Evolutionary conservation across 1,284 basidiomycete species (phyloP), one percentile per base, ranked within the genome.

Genomic region (Marasmius tenuissimus): DNA sequence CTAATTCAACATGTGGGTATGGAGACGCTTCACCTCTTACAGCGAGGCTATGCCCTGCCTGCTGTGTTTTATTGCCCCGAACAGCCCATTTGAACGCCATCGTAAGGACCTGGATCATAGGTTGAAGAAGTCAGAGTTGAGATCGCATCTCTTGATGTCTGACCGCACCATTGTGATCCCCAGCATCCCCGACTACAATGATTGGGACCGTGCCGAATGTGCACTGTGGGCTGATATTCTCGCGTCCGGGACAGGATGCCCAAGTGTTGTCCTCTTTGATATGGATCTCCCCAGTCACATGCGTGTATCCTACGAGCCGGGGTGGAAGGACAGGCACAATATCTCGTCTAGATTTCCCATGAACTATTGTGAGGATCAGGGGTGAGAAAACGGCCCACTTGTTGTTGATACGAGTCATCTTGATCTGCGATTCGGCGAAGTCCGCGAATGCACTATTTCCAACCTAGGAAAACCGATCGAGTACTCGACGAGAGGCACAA

Each of bases 361-460:
- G 3, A n/a, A 22, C 22, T 50, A 64, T 57, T 57, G 39, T 56
- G n/a, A 48, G 65, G 35, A 65, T 20, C 62, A 66, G 61, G 58
- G 69, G 35, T 48, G 9, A 69, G 20, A 33, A 50, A 10, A 9
- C 3, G 11, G 67, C 73, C 6, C 63, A 77, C 73, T 77, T 69
- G 68, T 87, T 84, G 63, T 80, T 86, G 51, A 87, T 74, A 51
- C 79, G 85, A 14, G 78, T 78, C 47, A 84, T 58, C 9, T 70
- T 58, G 10, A 76, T 55, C 42, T 81, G 71, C 8, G 70, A 69
- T 67, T 89, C 86, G 20, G 89, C 78, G 62, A 82, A 87, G 66
- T 85, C 64, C 0, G 85, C 86, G 61, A 85, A 87, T 0, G 73
- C 82, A 65, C 82, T 78, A 68, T 89, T 89, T 9, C 87, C 88